Conservation (phyloP, 2,329 filamentous ascomycete genomes). For the Colletotrichum sp. region DNA sequence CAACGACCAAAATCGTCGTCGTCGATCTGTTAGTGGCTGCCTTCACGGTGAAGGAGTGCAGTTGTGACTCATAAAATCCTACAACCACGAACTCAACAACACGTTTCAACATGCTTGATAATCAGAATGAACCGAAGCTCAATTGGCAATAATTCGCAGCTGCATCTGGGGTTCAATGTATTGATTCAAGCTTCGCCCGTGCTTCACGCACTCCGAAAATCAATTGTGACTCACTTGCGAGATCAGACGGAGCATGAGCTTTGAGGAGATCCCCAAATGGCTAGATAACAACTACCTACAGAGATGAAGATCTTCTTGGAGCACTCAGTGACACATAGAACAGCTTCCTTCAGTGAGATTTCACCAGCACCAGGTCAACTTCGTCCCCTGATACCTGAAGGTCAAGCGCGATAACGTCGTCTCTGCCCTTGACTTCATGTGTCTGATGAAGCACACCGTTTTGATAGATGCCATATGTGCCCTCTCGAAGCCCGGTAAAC, state of each 20-base stretch:
- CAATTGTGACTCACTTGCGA: fast-evolving
- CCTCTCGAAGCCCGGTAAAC: background rate
- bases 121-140: background rate
- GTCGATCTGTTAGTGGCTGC: background rate
- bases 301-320: background rate
- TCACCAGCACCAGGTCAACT: background rate
- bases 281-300: too few species aligned
- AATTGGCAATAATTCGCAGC: background rate
- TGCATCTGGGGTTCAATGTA: background rate
- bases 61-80: background rate
- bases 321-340: fast-evolving
- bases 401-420: background rate
- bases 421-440: fast-evolving
- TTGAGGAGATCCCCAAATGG: too few species aligned
- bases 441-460: background rate
- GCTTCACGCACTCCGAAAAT: background rate
- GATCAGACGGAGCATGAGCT: background rate
- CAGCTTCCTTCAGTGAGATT: background rate
- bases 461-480: background rate
- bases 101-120: background rate
- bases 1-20: background rate
- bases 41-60: background rate
- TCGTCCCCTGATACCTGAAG: background rate
- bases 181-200: background rate
- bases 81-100: fast-evolving